phyloP scores from a whole-genome alignment of 768 basidiomycete species.

The Asterophora parasitica region DNA sequence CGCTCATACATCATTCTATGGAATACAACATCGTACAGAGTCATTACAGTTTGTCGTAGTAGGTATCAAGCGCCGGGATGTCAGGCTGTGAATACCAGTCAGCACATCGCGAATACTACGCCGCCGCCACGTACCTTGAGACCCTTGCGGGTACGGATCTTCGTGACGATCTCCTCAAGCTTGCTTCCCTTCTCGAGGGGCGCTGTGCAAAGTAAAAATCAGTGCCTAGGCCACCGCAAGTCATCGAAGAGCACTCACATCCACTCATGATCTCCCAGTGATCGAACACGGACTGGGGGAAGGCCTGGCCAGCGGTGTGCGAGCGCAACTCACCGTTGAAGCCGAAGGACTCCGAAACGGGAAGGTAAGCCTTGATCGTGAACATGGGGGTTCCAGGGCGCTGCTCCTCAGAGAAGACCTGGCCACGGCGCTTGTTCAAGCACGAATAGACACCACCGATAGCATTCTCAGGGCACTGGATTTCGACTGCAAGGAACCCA shows the following conservation, averaged over 20 bases:
- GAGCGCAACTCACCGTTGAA: conserved; percentile 96
- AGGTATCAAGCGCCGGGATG: conserved; percentile 80
- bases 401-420: conserved; percentile 98
- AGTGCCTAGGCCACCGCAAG: conserved; percentile 1
- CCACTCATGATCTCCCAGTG: conserved; percentile 88
- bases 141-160: conserved; percentile 90
- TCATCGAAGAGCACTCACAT: conserved; percentile 40
- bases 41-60: conserved; percentile 88
- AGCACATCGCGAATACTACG: conserved; percentile 2
- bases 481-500: conserved; percentile 63
- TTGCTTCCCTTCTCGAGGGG: conserved; percentile 90
- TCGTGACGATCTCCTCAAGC: conserved; percentile 77
- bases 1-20: conserved; percentile 1
- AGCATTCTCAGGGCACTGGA: conserved; percentile 94
- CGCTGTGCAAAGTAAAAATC: conserved; percentile 31
- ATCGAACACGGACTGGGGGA: conserved; percentile 94
- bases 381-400: conserved; percentile 99
- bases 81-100: conserved; percentile 56
- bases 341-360: conserved; percentile 90
- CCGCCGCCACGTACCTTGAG: conserved; percentile 59
- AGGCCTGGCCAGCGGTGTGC: conserved; percentile 93
- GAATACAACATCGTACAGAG: conserved; percentile 2
- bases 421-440: conserved; percentile 95
- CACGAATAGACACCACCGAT: conserved; percentile 96
- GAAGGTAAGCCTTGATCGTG: conserved; percentile 96